Conservation (phyloP, 345 rosid genomes). For the Eucalyptus leucophloia region DNA sequence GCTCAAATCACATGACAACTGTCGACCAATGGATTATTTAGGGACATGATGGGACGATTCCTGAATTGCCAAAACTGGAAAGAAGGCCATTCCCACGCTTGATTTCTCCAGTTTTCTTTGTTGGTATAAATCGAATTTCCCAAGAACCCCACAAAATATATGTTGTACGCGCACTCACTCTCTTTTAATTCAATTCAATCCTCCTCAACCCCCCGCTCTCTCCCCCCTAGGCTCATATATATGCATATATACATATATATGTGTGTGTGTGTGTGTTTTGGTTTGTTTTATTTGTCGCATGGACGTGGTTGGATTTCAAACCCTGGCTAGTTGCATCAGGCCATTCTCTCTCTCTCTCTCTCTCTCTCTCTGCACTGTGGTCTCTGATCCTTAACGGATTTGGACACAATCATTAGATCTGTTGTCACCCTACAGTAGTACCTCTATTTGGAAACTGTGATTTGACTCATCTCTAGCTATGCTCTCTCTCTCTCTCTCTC, state of each 20-base stretch:
- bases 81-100: slow-evolving; percentile 24
- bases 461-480: background rate
- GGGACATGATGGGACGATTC: slow-evolving; percentile 69
- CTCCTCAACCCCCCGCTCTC: background rate
- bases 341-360: background rate
- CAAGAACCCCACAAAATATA: slow-evolving; percentile 11
- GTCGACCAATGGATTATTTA: background rate
- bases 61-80: slow-evolving; percentile 34
- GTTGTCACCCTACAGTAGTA: background rate
- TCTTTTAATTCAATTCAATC: background rate
- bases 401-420: slow-evolving; percentile 22
- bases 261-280: background rate
- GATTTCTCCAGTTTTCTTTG: slow-evolving; percentile 36
- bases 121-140: slow-evolving; percentile 56
- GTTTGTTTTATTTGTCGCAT: background rate
- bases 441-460: slow-evolving; percentile 16
- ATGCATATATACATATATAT: too few relatives aligned
- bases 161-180: background rate
- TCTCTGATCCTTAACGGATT: slow-evolving; percentile 22
- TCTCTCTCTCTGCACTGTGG: background rate
- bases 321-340: background rate
- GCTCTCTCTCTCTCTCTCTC: background rate
- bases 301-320: background rate
- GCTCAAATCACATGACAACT: slow-evolving; percentile 43
- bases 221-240: background rate